Evolutionary conservation across 768 basidiomycete species (phyloP), one percentile per base, ranked within the genome.

Genomic region (Multifurca ochricompacta): DNA sequence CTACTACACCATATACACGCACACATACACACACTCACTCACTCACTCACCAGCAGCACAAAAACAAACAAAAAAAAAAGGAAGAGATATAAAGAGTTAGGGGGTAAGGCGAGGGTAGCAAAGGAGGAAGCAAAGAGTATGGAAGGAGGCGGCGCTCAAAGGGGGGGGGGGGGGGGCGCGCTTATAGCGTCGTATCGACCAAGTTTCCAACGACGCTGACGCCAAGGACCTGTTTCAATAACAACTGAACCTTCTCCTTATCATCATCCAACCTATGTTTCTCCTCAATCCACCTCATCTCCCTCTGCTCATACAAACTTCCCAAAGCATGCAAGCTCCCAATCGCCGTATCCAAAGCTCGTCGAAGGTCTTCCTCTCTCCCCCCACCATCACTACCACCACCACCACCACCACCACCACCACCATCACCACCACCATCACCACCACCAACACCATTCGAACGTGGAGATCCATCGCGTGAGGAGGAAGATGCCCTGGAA

Each of bases 221-320:
- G 37, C 68, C 77, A 19, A 88, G 68, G 3, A 83, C 79, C 67
- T 89, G 85, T 60, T 71, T 72, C 45, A 91, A 68, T 37, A 89
- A 67, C 49, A 86, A 59, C 59, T 84, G 82, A 3, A 89, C 80
- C 16, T 74, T 68, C 62, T 85, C 83, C 13, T 85, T 72, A 52
- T 91, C 88, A 27, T 83, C 80, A 44, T 74, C 71, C 53, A 86
- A 73, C 53, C 78, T 72, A 23, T 74, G 67, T 76, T 88, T 82
- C 69, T 87, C 87, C 14, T 86, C 83, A 35, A 74, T 68, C 81
- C 85, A 86, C 37, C 87, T 72, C 44, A 75, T 74, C 64, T 85
- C 85, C 16, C 86, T 71, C 58, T 83, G 75, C 19, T 82, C 83
- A 50, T 86, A 88, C 31, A 90, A 81, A 31, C 70, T 67, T 31